Evolutionary conservation across 2,329 filamentous ascomycete species (phyloP).

Genomic region (Bertia moriformis): DNA sequence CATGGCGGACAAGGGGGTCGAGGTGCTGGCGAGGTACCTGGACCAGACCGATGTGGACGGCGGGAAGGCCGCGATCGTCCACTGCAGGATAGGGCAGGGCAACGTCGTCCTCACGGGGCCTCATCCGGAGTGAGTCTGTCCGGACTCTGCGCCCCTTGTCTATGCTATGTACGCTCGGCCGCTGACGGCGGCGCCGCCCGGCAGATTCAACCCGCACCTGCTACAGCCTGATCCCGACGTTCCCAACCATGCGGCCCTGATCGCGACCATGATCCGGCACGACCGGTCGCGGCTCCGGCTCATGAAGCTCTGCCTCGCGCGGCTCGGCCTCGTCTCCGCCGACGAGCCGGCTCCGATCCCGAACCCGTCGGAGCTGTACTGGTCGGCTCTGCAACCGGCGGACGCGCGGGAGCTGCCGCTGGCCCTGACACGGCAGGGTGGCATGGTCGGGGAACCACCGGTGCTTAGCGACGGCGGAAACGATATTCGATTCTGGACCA

Average conservation of each 20-base stretch:
- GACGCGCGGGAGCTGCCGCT: constrained; percentile 56
- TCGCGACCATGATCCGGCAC: constrained; percentile 51
- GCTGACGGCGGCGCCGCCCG: too few relatives aligned
- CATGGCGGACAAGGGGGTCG: constrained; percentile 47
- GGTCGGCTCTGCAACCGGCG: constrained; percentile 54
- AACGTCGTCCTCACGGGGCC: constrained; percentile 68
- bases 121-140: constrained; percentile 81
- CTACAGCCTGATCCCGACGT: constrained; percentile 52
- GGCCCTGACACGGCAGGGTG: constrained; percentile 53
- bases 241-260: constrained; percentile 55
- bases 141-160: constrained; percentile 4
- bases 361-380: constrained; percentile 66
- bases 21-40: constrained; percentile 69
- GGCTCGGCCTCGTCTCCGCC: constrained; percentile 66
- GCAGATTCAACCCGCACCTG: constrained; percentile 72
- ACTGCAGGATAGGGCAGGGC: constrained; percentile 70
- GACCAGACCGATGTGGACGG: constrained; percentile 64
- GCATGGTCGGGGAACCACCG: constrained; percentile 46
- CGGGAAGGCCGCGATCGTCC: constrained; percentile 65
- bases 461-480: constrained; percentile 68
- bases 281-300: constrained; percentile 61
- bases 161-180: constrained; percentile 7
- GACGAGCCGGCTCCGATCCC: constrained; percentile 56
- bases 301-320: constrained; percentile 62
- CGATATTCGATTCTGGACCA: too few relatives aligned